Conservation (phyloP, 2,329 filamentous ascomycete species). For the Calonectria multiphialidica region DNA sequence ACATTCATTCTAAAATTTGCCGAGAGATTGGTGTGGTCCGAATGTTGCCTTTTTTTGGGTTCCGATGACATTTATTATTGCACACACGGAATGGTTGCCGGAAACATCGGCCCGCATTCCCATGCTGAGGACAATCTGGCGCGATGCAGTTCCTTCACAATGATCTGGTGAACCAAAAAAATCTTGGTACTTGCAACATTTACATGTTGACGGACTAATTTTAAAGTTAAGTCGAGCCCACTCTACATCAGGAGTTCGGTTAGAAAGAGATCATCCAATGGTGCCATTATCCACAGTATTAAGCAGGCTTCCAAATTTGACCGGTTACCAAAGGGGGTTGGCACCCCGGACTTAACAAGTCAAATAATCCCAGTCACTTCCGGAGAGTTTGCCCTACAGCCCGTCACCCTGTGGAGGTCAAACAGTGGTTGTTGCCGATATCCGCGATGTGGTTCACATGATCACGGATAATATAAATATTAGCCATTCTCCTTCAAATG, state of each 20-base stretch:
- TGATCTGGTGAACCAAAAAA: neutral
- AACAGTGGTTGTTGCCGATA: neutral
- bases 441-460: neutral
- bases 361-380: neutral
- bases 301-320: neutral
- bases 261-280: neutral
- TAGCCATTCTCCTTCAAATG: neutral
- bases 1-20: neutral
- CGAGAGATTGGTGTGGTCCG: neutral
- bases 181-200: neutral
- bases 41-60: neutral
- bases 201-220: neutral
- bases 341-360: neutral
- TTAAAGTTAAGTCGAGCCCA: no score
- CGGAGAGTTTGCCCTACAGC: neutral
- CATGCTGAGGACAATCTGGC: neutral
- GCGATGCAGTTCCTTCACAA: neutral
- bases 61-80: neutral
- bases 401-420: neutral
- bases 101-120: conserved; percentile 7
- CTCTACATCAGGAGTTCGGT: no score
- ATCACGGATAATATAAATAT: neutral
- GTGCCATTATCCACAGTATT: neutral
- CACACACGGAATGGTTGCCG: neutral
- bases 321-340: neutral